Base-by-base conservation (phyloP, 805 yeast genomes). In the Starmera pachycereana region DNA sequence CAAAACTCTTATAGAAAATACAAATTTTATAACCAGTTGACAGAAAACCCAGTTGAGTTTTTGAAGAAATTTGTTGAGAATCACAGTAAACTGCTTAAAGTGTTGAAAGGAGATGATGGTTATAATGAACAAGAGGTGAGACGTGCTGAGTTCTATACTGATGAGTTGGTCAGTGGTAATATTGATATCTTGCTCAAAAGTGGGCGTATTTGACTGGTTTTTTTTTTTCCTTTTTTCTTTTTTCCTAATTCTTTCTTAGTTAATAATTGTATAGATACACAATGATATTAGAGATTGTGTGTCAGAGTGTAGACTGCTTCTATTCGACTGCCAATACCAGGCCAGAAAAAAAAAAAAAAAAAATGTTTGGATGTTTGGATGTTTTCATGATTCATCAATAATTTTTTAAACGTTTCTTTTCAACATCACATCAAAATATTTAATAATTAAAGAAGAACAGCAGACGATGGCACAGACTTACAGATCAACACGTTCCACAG, bases 91-190 rank as follows among this genome's bases (percentile, higher is more conserved):
- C 84, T 90, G 37, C 69, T 92, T 53, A 88, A 83, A 62, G 83
- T 90, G 12, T 69, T 92, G 47, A 74, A 87, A 44, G 88, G 95
- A 48, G 97, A 92, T 51, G 92, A 84, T 51, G 90, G 89, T 9
- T 83, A 79, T 61, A 80, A 79, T 55, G 97, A 90, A 62, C 97
- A 89, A 56, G 68, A 75, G 16, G 95, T 87, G 6, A 77, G 98
- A 64, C 74, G 82, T 52, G 76, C 96, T 4, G 77, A 78, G 13
- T 92, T 81, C 61, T 92, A 83, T 61, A 57, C 57, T 34, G 89
- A 86, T 51, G 86, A 85, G 45, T 65, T 83, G 50, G 66, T 92
- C 40, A 73, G 75, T 45, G 92, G 88, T 51, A 88, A 87, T 53
- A 69, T 90, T 38, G 86, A 84, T 46, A 66, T 87, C 37, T 68